Evolutionary conservation across 2,329 filamentous ascomycete genomes (phyloP).

Genomic region (Polytolypa hystricis): DNA sequence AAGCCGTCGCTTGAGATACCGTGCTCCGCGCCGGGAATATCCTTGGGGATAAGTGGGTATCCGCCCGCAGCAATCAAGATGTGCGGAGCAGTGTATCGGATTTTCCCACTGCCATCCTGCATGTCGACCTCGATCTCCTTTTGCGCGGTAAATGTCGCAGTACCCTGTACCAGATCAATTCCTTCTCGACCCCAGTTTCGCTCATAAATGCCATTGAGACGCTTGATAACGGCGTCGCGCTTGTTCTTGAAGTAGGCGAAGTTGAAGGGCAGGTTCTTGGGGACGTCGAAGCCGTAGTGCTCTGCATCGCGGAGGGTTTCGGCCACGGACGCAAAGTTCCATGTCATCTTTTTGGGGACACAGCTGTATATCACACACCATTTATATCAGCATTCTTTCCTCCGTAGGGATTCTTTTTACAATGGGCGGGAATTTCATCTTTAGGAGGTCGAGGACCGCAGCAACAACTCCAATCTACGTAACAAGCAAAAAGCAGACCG

Average conservation of each 20-base stretch:
- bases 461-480: too few species aligned
- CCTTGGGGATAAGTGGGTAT: constrained; percentile 32
- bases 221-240: constrained; percentile 35
- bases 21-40: constrained; percentile 36
- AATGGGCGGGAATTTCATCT: too few species aligned
- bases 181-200: constrained; percentile 40
- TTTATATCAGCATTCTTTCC: too few species aligned
- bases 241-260: constrained; percentile 39
- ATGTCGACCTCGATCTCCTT: constrained; percentile 36
- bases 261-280: constrained; percentile 31
- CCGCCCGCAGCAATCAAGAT: constrained; percentile 40
- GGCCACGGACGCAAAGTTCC: constrained; percentile 40
- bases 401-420: too few species aligned
- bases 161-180: constrained; percentile 40
- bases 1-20: constrained; percentile 43
- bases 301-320: constrained; percentile 36
- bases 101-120: constrained; percentile 30
- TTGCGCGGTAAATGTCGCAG: constrained; percentile 34
- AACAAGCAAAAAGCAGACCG: neutral
- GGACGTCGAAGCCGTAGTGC: constrained; percentile 39
- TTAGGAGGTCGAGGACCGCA: neutral
- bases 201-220: constrained; percentile 39
- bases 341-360: constrained; percentile 44
- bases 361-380: constrained; percentile 34
- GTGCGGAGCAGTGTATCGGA: constrained; percentile 33